Evolutionary conservation across 192 early-diverging fungal species (phyloP).

Genomic region (Entomortierella beljakovae): DNA sequence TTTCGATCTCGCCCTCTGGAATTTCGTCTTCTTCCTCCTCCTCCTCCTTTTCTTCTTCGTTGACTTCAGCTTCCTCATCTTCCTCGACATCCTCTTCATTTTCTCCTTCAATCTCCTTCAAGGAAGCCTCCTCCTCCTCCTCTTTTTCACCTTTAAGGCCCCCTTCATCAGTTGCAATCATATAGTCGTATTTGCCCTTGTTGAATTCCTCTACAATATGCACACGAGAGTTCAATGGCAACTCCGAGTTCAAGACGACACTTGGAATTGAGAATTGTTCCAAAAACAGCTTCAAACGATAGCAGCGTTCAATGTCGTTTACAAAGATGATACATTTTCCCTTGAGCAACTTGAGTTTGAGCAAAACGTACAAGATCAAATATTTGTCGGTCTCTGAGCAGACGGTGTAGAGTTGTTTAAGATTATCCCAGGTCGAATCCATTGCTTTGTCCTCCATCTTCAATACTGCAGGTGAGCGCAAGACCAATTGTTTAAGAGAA

Average conservation of each 20-base stretch:
- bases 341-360: conserved; percentile 91
- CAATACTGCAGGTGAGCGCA: conserved; percentile 85
- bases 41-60: conserved; percentile 10
- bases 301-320: conserved; percentile 94
- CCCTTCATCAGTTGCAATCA: conserved; percentile 95
- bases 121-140: conserved; percentile 68
- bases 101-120: conserved; percentile 58
- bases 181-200: conserved; percentile 93
- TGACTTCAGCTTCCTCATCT: conserved; percentile 32
- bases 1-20: conserved; percentile 47
- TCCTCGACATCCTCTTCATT: conserved; percentile 36
- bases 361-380: conserved; percentile 86
- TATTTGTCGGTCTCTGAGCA: conserved; percentile 89
- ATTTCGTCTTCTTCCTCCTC: conserved; percentile 36
- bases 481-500: conserved; percentile 82
- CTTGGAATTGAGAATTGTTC: conserved; percentile 95
- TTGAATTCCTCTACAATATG: conserved; percentile 99
- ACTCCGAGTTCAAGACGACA: conserved; percentile 94
- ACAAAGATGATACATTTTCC: conserved; percentile 97
- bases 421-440: conserved; percentile 73
- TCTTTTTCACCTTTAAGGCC: conserved; percentile 76
- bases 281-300: conserved; percentile 91
- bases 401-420: conserved; percentile 50
- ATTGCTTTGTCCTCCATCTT: conserved; percentile 84
- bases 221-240: conserved; percentile 89